Base-by-base conservation (phyloP, 352 stramenopile genomes). In the Globisporangium polare region DNA sequence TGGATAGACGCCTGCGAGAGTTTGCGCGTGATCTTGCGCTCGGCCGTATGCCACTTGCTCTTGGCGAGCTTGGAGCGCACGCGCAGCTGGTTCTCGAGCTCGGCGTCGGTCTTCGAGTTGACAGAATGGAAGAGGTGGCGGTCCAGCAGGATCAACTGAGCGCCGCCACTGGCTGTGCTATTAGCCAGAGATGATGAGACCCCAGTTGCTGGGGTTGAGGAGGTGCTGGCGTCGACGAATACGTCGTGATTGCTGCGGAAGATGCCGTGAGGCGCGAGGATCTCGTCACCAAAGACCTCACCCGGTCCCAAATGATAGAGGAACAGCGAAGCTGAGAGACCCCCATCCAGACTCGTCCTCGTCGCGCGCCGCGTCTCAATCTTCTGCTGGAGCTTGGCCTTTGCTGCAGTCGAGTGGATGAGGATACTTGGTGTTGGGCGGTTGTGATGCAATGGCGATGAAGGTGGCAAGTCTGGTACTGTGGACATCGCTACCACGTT, bases 261-360 rank as follows among this genome's bases (percentile, higher is more conserved):
- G 43, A 73, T 55, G 17, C 70, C 72, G 39, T 69, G 65, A 1
- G 65, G 52, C 3, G 67, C 53, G n/a, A 77, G 63, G 9, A 76
- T 65, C 43, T 90, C 80, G 12, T 87, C 78, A 0, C 78, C 78
- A 27, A 78, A 83, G 37, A 85, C 68, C 39, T 88, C 80, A 5
- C 80, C 80, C 0, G 65, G 65, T 0, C 60, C 52, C 20, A 90
- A 50, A 20, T 78, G 51, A 29, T 78, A 82, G 22, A 88, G 59
- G 26, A 87, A 69, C 0, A 78, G 52, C 47, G 46, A 57, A 29
- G 53, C 64, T 5, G 37, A 5, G 26, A 24, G 24, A 27, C 27
- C 22, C 2, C 26, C n/a, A 27, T 56, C 22, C 9, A 46, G 37
- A 8, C 50, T 15, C 6, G 29, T 29, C 20, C 17, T 35, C 1